A percentile compares a stretch with the other conserved stretches of the same genome.
These are phyloP conservation scores for Coprinopsis strossmayeri DNA, from an alignment of 768 basidiomycete genomes.

Conservation along the genomic window DNA sequence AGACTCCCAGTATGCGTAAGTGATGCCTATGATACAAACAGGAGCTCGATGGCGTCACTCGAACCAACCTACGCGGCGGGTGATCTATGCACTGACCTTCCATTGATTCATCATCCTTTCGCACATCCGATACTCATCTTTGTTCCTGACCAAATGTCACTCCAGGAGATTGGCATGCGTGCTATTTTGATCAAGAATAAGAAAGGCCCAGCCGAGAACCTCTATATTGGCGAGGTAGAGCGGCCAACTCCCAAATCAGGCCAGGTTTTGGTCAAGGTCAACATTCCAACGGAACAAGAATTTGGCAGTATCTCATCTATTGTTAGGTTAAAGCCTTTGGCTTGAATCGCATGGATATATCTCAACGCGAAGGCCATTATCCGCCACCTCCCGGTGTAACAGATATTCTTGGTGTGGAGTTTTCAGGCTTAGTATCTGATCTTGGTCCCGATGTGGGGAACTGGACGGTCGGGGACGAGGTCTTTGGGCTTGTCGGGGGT, in stretches of 20 bases:
- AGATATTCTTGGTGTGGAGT: slow-evolving; percentile 81
- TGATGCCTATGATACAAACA: too few relatives aligned
- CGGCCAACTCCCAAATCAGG: slow-evolving; percentile 51
- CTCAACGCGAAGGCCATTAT: slow-evolving; percentile 67
- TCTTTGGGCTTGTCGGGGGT: slow-evolving; percentile 73
- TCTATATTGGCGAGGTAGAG: slow-evolving; percentile 69
- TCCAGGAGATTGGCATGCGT: slow-evolving; percentile 53
- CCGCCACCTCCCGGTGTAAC: slow-evolving; percentile 73
- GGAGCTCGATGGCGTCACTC: too few relatives aligned
- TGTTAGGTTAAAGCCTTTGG: slow-evolving; percentile 73
- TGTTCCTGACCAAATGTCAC: too few relatives aligned
- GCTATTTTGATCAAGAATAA: slow-evolving; percentile 74
- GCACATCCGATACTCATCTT: too few relatives aligned
- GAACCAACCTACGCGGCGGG: too few relatives aligned
- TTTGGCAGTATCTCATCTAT: slow-evolving; percentile 2
- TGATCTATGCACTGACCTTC: too few relatives aligned
- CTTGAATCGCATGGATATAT: slow-evolving; percentile 83
- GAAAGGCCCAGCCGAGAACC: slow-evolving; percentile 67
- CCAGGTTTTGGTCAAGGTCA: slow-evolving; percentile 77
- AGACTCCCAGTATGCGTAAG: too few relatives aligned
- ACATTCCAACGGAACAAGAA: slow-evolving; percentile 1
- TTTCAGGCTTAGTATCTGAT: slow-evolving; percentile 59
- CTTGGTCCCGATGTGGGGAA: slow-evolving; percentile 43
- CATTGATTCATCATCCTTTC: too few relatives aligned
- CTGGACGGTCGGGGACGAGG: slow-evolving; percentile 64